Evolutionary conservation across 352 stramenopile species (phyloP).

Genomic region (Globisporangium mamillatum): DNA sequence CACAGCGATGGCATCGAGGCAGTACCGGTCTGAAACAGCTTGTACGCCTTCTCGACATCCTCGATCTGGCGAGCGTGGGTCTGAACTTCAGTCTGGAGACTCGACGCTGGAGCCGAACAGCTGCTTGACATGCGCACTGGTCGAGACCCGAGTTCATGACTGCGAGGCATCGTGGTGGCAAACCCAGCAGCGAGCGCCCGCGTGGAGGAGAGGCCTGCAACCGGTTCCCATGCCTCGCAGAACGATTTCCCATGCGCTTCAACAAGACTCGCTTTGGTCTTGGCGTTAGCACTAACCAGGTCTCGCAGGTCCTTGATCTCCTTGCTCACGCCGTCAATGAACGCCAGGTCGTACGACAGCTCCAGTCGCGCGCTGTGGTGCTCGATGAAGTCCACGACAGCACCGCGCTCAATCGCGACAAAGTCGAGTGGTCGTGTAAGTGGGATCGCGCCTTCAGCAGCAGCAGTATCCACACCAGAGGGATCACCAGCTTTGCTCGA

Average conservation of each 20-base stretch:
- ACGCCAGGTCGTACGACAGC: constrained; percentile 18
- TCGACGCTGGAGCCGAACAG: background rate
- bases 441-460: background rate
- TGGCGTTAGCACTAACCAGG: background rate
- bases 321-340: constrained; percentile 23
- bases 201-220: constrained; percentile 12
- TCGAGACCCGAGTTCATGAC: too few species aligned
- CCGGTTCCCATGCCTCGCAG: constrained; percentile 12
- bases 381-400: constrained; percentile 27
- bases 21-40: background rate
- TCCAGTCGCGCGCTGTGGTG: constrained; percentile 26
- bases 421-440: constrained; percentile 24
- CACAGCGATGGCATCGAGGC: background rate
- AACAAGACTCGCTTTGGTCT: constrained; percentile 4
- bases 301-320: constrained; percentile 27
- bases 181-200: constrained; percentile 23
- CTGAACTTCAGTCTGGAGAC: background rate
- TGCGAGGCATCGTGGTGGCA: constrained; percentile 11
- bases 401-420: constrained; percentile 10
- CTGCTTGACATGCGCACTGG: background rate
- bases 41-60: background rate
- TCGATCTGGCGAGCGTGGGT: background rate
- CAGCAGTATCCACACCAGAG: background rate
- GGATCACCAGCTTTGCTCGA: background rate
- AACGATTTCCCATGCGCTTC: constrained; percentile 14